phyloP scores from a whole-genome alignment of 2,329 filamentous ascomycete species.

The Penicillium griseofulvum region DNA sequence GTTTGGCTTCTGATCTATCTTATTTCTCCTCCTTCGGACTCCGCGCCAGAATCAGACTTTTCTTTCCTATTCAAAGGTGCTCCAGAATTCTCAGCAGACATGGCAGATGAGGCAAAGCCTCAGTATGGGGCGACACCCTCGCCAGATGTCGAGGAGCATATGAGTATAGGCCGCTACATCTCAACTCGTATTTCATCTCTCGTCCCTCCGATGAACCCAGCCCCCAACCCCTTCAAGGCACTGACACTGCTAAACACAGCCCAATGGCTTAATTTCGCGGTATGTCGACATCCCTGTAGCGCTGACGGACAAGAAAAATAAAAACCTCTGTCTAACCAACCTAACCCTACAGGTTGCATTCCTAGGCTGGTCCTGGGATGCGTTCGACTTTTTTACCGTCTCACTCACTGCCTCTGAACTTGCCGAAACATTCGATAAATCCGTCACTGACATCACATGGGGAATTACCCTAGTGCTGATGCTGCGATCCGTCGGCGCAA shows the following conservation, averaged over 20 bases:
- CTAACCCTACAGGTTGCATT: slow-evolving; percentile 36
- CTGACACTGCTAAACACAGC: slow-evolving; percentile 52
- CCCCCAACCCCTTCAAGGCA: slow-evolving; percentile 54
- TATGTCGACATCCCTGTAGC: slow-evolving; percentile 18
- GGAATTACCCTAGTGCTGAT: slow-evolving; percentile 58
- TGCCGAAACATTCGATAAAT: slow-evolving; percentile 53
- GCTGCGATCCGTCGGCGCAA: slow-evolving; percentile 59
- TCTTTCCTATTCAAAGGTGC: not conserved
- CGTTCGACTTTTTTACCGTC: slow-evolving; percentile 64
- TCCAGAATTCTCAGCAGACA: slow-evolving; percentile 1
- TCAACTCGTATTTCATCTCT: slow-evolving; percentile 54
- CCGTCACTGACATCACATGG: slow-evolving; percentile 61
- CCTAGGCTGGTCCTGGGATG: slow-evolving; percentile 55
- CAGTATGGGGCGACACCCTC: slow-evolving; percentile 6
- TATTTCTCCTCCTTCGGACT: not conserved
- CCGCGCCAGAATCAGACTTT: not conserved
- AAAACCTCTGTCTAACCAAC: not conserved
- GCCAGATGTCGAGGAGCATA: slow-evolving; percentile 24
- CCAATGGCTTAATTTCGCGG: slow-evolving; percentile 59
- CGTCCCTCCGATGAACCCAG: slow-evolving; percentile 55
- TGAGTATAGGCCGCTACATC: slow-evolving; percentile 48
- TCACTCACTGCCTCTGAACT: slow-evolving; percentile 56
- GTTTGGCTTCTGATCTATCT: not conserved
- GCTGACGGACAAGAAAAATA: not conserved
- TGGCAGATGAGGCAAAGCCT: slow-evolving; percentile 11